Evolutionary conservation across 768 basidiomycete species (phyloP).

Genomic region (Termitomyces heimii): DNA sequence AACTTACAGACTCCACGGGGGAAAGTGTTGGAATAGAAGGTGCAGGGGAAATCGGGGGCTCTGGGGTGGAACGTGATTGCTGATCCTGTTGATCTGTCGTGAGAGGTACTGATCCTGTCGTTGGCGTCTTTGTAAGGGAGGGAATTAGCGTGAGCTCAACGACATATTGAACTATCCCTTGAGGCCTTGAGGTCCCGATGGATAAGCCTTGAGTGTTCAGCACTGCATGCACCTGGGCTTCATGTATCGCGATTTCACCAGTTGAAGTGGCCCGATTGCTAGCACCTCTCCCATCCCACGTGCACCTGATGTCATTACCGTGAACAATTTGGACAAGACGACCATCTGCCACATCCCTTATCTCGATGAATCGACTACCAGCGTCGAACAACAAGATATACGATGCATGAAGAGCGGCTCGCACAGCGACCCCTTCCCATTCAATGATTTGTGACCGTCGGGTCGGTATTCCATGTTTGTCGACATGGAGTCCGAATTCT

Average conservation of each 20-base stretch:
- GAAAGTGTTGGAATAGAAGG: neutral
- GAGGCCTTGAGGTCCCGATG: neutral
- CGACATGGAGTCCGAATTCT: conserved; percentile 94
- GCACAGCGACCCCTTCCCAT: conserved; percentile 91
- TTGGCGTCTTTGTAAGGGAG: neutral
- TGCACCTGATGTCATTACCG: conserved; percentile 77
- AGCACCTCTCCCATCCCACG: conserved; percentile 78
- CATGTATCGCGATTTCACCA: neutral
- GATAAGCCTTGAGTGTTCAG: neutral
- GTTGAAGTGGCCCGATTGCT: conserved; percentile 48
- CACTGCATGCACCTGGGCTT: conserved; percentile 4
- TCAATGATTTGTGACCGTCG: conserved; percentile 72
- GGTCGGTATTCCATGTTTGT: conserved; percentile 80
- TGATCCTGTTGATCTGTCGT: neutral
- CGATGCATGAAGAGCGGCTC: conserved; percentile 84
- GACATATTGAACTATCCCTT: neutral
- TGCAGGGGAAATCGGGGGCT: neutral
- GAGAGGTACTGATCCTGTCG: neutral
- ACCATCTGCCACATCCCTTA: conserved; percentile 78
- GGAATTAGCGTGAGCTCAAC: conserved; percentile 1
- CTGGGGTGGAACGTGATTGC: neutral
- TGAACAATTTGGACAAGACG: conserved; percentile 79
- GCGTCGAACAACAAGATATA: conserved; percentile 86
- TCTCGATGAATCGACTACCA: conserved; percentile 76
- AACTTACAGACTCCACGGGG: neutral